A percentile compares a stretch with the other conserved stretches of the same genome.
Evolutionary conservation across 306 rosid species (phyloP).

Genomic region (Fragaria vesca): DNA sequence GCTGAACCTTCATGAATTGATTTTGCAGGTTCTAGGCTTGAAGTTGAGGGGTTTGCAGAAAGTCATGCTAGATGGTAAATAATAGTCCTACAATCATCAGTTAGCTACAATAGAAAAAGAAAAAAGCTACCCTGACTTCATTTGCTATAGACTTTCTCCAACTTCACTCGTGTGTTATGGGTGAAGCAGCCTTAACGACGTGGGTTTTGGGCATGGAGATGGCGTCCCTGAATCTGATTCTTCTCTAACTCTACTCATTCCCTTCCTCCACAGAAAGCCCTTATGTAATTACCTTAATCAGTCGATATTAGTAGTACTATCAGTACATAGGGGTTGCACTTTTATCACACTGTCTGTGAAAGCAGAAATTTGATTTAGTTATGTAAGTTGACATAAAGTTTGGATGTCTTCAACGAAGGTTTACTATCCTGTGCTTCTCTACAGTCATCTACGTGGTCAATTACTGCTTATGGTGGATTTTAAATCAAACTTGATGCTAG

Average conservation of each 20-base stretch:
- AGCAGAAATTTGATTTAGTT: neutral
- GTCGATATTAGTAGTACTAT: neutral
- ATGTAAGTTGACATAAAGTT: neutral
- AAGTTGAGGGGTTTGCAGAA: conserved; percentile 24
- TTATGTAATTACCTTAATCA: neutral
- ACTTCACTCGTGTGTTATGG: neutral
- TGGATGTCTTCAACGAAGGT: neutral
- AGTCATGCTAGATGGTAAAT: conserved; percentile 13
- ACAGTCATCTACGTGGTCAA: neutral
- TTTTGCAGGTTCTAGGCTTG: conserved; percentile 67
- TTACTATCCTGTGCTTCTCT: neutral
- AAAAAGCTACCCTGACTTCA: neutral
- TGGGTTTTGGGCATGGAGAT: neutral
- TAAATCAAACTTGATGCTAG: neutral
- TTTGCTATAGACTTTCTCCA: neutral
- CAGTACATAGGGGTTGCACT: neutral
- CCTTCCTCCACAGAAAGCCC: neutral
- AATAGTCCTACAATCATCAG: too few species aligned
- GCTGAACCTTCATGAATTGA: conserved; percentile 29
- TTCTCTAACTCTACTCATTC: neutral
- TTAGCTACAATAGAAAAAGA: neutral
- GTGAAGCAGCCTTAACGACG: conserved; percentile 8
- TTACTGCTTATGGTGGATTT: neutral
- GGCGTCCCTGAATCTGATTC: conserved; percentile 3
- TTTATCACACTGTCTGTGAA: neutral